phyloP scores from a whole-genome alignment of 2,329 filamentous ascomycete species.

The Xylaria sp. region DNA sequence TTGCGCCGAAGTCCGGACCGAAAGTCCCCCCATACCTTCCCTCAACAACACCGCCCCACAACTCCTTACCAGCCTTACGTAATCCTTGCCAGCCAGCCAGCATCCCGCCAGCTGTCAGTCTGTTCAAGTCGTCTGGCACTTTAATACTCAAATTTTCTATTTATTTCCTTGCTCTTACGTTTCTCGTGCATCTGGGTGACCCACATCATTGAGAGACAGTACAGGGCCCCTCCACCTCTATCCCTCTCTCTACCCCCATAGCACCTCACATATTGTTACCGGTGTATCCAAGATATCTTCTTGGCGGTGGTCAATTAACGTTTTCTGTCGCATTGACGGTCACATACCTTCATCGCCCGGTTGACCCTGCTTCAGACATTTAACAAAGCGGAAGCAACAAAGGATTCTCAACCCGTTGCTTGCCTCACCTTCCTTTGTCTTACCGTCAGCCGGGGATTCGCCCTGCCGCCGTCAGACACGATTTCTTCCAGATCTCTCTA shows the following conservation, averaged over 20 bases:
- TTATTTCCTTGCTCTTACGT: conserved; percentile 11
- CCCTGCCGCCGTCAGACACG: conserved; percentile 28
- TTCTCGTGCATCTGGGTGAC: conserved; percentile 7
- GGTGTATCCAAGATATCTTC: conserved; percentile 12
- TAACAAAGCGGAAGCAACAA: conserved; percentile 32
- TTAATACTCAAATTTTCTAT: conserved; percentile 21
- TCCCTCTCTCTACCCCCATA: background rate
- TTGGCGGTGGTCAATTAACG: conserved; percentile 11
- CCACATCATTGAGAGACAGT: conserved; percentile 13
- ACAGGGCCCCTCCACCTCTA: background rate
- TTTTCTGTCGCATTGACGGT: conserved; percentile 25
- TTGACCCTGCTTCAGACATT: conserved; percentile 22
- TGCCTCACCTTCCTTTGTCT: conserved; percentile 33
- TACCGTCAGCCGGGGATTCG: conserved; percentile 34
- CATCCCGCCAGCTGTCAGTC: conserved; percentile 34
- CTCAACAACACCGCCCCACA: conserved; percentile 25
- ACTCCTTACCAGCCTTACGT: conserved; percentile 40
- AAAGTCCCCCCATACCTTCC: conserved; percentile 50
- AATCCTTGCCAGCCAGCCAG: conserved; percentile 25
- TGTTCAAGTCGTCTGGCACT: conserved; percentile 37
- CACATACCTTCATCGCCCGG: conserved; percentile 17
- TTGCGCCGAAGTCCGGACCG: conserved; percentile 63
- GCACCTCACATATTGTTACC: conserved; percentile 4
- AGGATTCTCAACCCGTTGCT: conserved; percentile 20
- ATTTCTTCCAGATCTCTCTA: conserved; percentile 20